Evolutionary conservation across 345 rosid species (phyloP).

Genomic region (Sisymbrium irio): DNA sequence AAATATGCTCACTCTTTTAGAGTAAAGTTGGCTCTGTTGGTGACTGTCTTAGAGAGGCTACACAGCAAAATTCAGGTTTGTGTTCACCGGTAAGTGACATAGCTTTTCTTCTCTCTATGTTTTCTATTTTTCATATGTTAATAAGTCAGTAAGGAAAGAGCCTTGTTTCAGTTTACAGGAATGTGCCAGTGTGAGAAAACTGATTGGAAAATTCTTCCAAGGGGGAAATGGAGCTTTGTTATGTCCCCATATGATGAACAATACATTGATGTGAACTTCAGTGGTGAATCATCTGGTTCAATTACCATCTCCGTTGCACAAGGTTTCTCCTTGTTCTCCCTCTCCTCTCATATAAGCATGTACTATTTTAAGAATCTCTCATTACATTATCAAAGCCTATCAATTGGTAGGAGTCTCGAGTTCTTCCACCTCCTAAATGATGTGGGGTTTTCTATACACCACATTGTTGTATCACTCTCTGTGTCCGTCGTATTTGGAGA

Average conservation of each 20-base stretch:
- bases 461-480: not conserved
- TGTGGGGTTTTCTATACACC: not conserved
- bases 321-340: constrained; percentile 44
- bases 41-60: constrained; percentile 48
- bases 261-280: constrained; percentile 72
- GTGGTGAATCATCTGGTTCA: constrained; percentile 47
- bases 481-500: not conserved
- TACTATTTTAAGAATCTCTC: not conserved
- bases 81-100: constrained; percentile 65
- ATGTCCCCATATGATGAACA: constrained; percentile 76
- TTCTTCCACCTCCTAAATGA: too few relatives aligned
- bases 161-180: constrained; percentile 53
- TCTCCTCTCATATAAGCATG: not conserved
- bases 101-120: not conserved
- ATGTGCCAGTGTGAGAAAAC: constrained; percentile 66
- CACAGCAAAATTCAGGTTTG: constrained; percentile 70
- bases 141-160: not conserved
- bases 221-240: constrained; percentile 54
- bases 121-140: not conserved
- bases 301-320: constrained; percentile 52
- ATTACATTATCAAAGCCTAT: not conserved
- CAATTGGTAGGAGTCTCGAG: too few relatives aligned
- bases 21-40: constrained; percentile 53
- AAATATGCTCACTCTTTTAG: constrained; percentile 65
- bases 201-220: constrained; percentile 73